Base-by-base conservation (phyloP, 495 filamentous ascomycete species). In the Daldinia concentrica region DNA sequence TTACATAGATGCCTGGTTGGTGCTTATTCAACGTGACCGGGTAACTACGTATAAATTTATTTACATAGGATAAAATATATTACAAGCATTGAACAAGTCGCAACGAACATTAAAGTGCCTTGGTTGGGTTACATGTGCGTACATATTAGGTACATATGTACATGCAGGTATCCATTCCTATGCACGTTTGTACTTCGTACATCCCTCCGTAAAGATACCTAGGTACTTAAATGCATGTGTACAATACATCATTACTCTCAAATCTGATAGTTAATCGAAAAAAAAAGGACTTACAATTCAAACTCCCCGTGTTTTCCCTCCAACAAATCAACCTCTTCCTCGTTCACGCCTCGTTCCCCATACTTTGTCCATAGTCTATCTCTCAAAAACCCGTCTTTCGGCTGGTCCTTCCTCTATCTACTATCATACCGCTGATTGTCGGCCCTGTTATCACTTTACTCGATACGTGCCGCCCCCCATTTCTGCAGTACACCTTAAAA, bases 401-500 rank as follows among this genome's bases (percentile, higher is more conserved):
- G 62, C 71, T 69, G 62, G 62, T 12, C 65, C 43, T 68, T 65
- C 64, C 55, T 27, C 48, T 73, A 62, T 69, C 41, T 61, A 57
- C 34, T 52, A 36, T 17, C 17, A 34, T 57, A 19, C 54, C 30
- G 30, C 54, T 30, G 6, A 32, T 36, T 57, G 29, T 57, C 54
- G 29, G 3, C 54, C 54, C 30, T 36, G 27, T 36, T 36, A 34
- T 12, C 15, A 57, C 54, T 57, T 19, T 34, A 36, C 30, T 57
- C 30, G 29, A 27, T 27, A 36, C 55, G 7, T 39, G 26, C 43
- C 43, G n/a, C 17, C 54, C 56, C 48, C 50, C 45, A 50, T 57
- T 64, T 32, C 60, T 70, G 65, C 65, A 69, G 65, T 73, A 68
- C 70, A 65, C 71, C 66, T 73, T 72, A 43, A 58, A 51, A 43